These are phyloP conservation scores for Psilocybe cyanescens DNA, from an alignment of 768 basidiomycete species.

Conservation along the genomic window DNA sequence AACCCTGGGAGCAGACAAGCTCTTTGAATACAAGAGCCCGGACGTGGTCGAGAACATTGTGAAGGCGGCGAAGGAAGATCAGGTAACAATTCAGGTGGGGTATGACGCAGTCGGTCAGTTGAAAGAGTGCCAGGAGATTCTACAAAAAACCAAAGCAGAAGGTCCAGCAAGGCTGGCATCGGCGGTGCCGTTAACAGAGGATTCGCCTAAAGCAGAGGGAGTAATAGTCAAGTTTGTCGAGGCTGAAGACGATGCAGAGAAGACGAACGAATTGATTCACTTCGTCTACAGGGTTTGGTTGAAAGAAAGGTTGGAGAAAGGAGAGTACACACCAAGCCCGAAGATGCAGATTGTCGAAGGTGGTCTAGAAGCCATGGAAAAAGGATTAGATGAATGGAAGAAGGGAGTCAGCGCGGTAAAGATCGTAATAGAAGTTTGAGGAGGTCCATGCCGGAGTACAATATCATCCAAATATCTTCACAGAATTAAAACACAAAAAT, in stretches of 20 bases:
- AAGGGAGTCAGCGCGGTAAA: neutral
- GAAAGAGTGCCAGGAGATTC: neutral
- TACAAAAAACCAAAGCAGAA: neutral
- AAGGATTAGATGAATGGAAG: neutral
- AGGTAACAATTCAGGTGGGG: neutral
- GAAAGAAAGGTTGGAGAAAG: neutral
- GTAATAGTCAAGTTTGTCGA: neutral
- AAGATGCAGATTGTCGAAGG: neutral
- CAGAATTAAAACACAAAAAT: no score
- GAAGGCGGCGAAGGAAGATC: neutral
- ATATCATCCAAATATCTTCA: no score
- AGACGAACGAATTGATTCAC: neutral
- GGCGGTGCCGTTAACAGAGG: neutral
- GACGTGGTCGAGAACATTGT: neutral
- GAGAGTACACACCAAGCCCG: neutral
- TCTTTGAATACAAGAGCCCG: neutral
- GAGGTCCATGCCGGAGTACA: neutral
- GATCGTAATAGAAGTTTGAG: neutral
- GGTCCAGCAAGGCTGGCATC: neutral
- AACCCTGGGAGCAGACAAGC: neutral
- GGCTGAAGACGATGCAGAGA: neutral
- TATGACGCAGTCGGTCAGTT: neutral
- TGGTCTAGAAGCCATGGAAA: neutral
- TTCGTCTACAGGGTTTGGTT: slow-evolving; percentile 1
- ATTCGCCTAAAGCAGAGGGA: neutral